These are phyloP conservation scores for Fusarium sp. DNA, from an alignment of 2,329 filamentous ascomycete genomes.

Conservation along the genomic window DNA sequence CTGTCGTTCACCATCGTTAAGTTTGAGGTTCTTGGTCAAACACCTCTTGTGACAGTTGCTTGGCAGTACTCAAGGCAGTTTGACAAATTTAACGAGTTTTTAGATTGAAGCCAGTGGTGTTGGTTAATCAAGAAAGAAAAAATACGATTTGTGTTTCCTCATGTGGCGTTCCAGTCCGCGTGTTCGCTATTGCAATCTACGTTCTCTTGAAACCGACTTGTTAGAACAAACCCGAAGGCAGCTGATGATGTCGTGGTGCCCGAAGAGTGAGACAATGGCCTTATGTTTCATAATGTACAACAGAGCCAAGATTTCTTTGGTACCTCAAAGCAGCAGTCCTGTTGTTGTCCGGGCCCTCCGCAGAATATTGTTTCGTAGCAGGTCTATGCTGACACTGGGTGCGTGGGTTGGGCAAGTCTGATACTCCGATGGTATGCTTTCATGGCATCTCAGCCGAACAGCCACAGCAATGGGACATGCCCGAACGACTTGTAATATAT, in stretches of 20 bases:
- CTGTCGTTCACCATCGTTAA: background rate
- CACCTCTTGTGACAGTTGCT: background rate
- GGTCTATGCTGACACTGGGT: background rate
- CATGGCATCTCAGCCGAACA: background rate
- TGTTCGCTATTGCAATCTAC: background rate
- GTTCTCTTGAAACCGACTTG: background rate
- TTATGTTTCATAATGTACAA: background rate
- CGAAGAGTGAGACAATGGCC: background rate
- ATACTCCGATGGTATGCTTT: background rate
- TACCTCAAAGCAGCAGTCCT: background rate
- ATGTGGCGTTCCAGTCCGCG: background rate
- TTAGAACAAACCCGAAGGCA: background rate
- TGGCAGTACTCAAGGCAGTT: background rate
- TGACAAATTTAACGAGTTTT: background rate
- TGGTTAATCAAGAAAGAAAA: conserved; percentile 7
- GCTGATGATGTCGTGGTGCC: background rate
- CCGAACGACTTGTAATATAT: background rate
- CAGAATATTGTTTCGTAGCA: background rate
- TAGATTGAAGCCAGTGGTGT: conserved; percentile 1
- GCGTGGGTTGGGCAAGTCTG: background rate
- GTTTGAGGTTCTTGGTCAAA: background rate
- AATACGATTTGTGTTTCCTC: background rate
- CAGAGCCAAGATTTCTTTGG: background rate
- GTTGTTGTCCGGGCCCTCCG: background rate
- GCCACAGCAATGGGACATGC: background rate